phyloP scores from a whole-genome alignment of 2,329 filamentous ascomycete species.

The Bretziella fagacearum region DNA sequence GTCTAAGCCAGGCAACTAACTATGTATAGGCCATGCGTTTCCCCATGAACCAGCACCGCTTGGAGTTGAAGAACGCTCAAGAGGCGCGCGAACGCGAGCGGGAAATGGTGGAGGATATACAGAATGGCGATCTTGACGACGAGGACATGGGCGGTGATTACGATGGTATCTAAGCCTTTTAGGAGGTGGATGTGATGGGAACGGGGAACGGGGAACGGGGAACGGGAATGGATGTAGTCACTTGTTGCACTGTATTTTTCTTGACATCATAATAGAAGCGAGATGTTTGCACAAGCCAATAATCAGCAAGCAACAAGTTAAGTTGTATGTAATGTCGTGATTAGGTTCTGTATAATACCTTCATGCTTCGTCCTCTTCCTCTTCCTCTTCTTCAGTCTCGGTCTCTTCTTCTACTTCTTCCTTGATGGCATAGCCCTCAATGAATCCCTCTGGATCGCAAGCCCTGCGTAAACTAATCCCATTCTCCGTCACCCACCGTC shows the following conservation, averaged over 20 bases:
- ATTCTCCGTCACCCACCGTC: constrained; percentile 45
- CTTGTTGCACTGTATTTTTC: constrained; percentile 6
- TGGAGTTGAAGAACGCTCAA: constrained; percentile 95
- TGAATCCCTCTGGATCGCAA: constrained; percentile 60
- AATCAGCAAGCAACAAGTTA: not conserved
- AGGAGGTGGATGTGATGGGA: constrained; percentile 23
- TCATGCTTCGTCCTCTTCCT: not conserved
- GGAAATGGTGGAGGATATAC: constrained; percentile 96
- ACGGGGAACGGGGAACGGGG: too few relatives aligned
- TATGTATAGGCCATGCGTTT: constrained; percentile 78
- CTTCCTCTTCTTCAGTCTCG: not conserved
- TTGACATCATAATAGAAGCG: constrained; percentile 9
- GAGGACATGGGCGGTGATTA: constrained; percentile 93
- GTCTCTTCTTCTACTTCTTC: constrained; percentile 18
- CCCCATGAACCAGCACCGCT: constrained; percentile 95
- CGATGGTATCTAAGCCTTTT: constrained; percentile 93
- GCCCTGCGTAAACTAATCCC: constrained; percentile 45
- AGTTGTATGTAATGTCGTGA: not conserved
- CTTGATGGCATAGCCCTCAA: constrained; percentile 45
- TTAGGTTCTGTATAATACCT: too few relatives aligned
- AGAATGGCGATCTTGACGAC: constrained; percentile 91
- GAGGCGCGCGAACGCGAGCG: constrained; percentile 93
- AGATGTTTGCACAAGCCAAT: constrained; percentile 1
- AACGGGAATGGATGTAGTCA: too few relatives aligned
- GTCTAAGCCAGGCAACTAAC: constrained; percentile 15